These are phyloP conservation scores for Xylaria curta DNA, from an alignment of 495 filamentous ascomycete species.

Conservation along the genomic window DNA sequence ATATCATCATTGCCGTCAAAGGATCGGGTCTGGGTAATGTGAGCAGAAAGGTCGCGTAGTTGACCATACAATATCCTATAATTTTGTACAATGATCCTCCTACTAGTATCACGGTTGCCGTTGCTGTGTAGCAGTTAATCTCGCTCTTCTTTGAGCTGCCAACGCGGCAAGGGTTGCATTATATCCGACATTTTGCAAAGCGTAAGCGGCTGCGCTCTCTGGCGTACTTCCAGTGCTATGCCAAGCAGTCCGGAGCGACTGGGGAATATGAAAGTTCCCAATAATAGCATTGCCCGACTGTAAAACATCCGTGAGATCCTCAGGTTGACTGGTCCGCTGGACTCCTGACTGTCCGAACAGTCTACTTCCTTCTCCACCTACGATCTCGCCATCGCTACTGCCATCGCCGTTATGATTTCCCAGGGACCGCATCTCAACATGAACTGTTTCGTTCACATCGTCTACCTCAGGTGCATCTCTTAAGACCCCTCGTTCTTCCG, in stretches of 20 bases:
- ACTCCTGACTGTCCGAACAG: constrained; percentile 49
- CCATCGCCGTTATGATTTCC: constrained; percentile 31
- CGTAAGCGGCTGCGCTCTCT: constrained; percentile 55
- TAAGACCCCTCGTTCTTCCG: constrained; percentile 79
- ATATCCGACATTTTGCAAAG: constrained; percentile 58
- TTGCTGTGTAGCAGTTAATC: constrained; percentile 37
- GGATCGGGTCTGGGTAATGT: constrained; percentile 95
- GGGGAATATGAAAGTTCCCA: constrained; percentile 70
- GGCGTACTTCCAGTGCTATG: constrained; percentile 51
- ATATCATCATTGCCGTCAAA: constrained; percentile 88
- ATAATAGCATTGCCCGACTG: constrained; percentile 73
- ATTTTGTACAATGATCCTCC: constrained; percentile 36
- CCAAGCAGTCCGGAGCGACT: constrained; percentile 69
- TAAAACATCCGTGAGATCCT: constrained; percentile 63
- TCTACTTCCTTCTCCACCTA: constrained; percentile 52
- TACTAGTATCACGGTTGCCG: constrained; percentile 30
- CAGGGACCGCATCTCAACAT: constrained; percentile 59
- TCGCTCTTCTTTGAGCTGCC: constrained; percentile 51
- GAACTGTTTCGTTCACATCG: constrained; percentile 46
- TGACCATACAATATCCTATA: constrained; percentile 35
- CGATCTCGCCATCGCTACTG: constrained; percentile 37
- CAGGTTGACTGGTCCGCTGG: constrained; percentile 41
- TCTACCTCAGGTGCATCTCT: constrained; percentile 52
- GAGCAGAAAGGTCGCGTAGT: constrained; percentile 87
- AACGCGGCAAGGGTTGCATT: constrained; percentile 53